Evolutionary conservation across 371 early-diverging fungal genomes (phyloP).

Genomic region (Phascolomyces articulosus): DNA sequence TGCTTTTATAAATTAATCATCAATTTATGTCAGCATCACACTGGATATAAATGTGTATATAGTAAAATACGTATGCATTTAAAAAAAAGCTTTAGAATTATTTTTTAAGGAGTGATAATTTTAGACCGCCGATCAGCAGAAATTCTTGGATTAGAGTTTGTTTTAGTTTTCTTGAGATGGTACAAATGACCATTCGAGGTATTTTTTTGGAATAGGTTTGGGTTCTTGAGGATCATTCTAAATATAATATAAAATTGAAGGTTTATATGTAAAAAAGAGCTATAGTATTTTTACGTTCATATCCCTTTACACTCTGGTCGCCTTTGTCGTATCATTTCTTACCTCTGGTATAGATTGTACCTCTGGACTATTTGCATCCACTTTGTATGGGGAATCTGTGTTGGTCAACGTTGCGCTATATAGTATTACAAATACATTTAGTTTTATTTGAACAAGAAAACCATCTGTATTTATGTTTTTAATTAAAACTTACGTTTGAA

Average conservation of each 20-base stretch:
- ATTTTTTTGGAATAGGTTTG: neutral
- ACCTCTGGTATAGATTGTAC: slow-evolving; percentile 9
- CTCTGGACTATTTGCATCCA: neutral
- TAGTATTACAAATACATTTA: neutral
- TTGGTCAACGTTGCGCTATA: slow-evolving; percentile 2
- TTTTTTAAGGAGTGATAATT: too few relatives aligned
- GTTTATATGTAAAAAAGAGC: too few relatives aligned
- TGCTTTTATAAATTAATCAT: too few relatives aligned
- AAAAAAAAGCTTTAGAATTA: too few relatives aligned
- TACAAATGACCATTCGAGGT: neutral
- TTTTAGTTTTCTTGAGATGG: neutral
- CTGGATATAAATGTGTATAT: too few relatives aligned
- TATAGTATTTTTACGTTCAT: neutral
- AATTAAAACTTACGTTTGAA: slow-evolving; percentile 1
- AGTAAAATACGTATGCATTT: too few relatives aligned
- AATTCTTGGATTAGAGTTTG: neutral
- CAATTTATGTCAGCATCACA: too few relatives aligned
- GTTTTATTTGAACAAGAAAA: neutral
- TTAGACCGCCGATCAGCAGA: neutral
- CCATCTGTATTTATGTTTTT: neutral
- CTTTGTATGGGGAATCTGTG: slow-evolving; percentile 1
- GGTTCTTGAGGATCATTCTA: neutral
- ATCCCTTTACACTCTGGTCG: neutral
- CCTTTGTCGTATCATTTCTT: neutral
- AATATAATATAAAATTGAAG: neutral